These are phyloP conservation scores for Zymoseptoria brevis DNA, from an alignment of 2,329 filamentous ascomycete species.

Conservation along the genomic window DNA sequence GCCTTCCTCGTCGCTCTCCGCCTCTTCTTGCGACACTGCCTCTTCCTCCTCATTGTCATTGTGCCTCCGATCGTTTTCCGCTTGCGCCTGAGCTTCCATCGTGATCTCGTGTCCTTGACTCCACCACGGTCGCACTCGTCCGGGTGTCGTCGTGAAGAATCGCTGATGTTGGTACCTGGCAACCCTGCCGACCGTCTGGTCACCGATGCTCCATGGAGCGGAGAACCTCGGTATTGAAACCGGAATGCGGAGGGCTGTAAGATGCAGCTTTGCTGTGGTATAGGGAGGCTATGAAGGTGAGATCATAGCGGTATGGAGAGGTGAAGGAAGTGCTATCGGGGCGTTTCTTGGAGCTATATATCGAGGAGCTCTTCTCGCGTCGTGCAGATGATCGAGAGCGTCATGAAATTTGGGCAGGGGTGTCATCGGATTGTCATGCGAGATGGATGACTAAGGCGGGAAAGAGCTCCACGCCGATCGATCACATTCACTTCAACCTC, in stretches of 20 bases:
- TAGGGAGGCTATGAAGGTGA: slow-evolving; percentile 11
- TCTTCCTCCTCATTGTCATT: slow-evolving; percentile 8
- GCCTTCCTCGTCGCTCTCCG: neutral
- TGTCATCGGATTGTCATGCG: neutral
- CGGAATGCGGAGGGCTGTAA: slow-evolving; percentile 27
- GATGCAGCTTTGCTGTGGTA: slow-evolving; percentile 37
- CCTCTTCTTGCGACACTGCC: slow-evolving; percentile 6
- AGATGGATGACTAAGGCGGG: neutral
- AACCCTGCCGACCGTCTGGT: slow-evolving; percentile 36
- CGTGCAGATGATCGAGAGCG: neutral
- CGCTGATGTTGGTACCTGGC: slow-evolving; percentile 24
- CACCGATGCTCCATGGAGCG: slow-evolving; percentile 28
- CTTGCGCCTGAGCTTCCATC: neutral
- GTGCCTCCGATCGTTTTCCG: slow-evolving; percentile 3
- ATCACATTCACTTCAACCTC: slow-evolving; percentile 3
- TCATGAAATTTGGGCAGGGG: slow-evolving; percentile 2
- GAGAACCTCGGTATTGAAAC: slow-evolving; percentile 1
- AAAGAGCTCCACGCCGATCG: neutral
- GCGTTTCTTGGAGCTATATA: neutral
- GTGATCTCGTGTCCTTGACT: slow-evolving; percentile 2
- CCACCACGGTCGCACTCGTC: slow-evolving; percentile 18
- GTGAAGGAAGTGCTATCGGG: neutral
- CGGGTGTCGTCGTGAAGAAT: slow-evolving; percentile 16
- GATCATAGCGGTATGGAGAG: slow-evolving; percentile 9
- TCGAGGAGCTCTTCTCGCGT: neutral